Base-by-base conservation (phyloP, 2,329 filamentous ascomycete genomes). In the Truncatella angustata region DNA sequence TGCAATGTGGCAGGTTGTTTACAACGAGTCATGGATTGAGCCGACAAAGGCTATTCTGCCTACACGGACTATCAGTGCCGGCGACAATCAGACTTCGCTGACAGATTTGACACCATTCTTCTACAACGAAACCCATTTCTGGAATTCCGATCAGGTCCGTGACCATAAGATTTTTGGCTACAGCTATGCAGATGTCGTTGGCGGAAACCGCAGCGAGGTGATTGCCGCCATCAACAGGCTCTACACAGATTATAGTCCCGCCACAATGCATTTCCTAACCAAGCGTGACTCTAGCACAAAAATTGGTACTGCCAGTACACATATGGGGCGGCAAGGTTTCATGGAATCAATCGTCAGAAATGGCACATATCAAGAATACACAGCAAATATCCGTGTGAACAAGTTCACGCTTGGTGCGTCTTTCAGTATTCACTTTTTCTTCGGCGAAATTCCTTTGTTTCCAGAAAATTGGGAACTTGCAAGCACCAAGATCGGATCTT, bases 1-100 rank as follows among this genome's bases (percentile, higher is more conserved):
- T 56, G 82, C 88, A 28, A 79, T 95, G 55, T 94, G 88, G 88
- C 88, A 94, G 70, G 74, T 78, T 1, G 68, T 94, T 12, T 80
- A 94, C 57, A 87, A 87, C 0, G 72, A 82, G 18, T 80, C 80
- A 24, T 93, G 85, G 71, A 79, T 91, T 4, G 70, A 76, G 20
- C 78, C 85, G 1, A 77, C 81, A 55, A 59, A 71, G 5, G 80
- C 76, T 48, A 71, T 68, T n/a, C 78, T 76, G 34, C 76, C 77
- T 11, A 88, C 85, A 2, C 91, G 82, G 60, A 86, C 82, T 0
- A 81, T 78, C 5, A 62, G 74, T 1, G 69, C 72, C 9, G 83
- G 83, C 1, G 72, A 79, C 1, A 67, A 79, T 0, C 76, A 84
- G 58, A 76, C 82, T 54, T 70, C 74, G 1, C 72, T 74, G 50